phyloP scores from a whole-genome alignment of 371 early-diverging fungal genomes.

The Mortierella sp. region DNA sequence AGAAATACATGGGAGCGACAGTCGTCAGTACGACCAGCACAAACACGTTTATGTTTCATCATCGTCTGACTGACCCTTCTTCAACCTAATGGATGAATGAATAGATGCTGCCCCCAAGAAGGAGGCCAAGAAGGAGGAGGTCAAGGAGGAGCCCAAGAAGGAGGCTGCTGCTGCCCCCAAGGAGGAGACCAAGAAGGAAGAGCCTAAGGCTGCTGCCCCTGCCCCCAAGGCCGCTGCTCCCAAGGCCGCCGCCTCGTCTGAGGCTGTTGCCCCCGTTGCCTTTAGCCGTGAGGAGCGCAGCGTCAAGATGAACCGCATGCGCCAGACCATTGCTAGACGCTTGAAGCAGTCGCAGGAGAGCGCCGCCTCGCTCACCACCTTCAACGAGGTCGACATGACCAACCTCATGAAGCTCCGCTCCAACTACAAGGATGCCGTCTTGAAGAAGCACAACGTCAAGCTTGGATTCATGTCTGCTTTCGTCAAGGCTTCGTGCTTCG shows the following conservation, averaged over 20 bases:
- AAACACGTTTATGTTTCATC: slow-evolving; percentile 7
- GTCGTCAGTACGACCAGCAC: background rate
- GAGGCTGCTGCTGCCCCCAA: slow-evolving; percentile 61
- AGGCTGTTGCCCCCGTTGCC: slow-evolving; percentile 50
- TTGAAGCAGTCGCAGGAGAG: slow-evolving; percentile 97
- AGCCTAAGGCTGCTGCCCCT: slow-evolving; percentile 60
- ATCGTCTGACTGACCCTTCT: slow-evolving; percentile 1
- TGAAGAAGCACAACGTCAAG: slow-evolving; percentile 96
- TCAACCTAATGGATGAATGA: background rate
- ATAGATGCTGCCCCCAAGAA: slow-evolving; percentile 44
- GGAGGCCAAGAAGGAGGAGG: slow-evolving; percentile 36
- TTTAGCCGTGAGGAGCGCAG: slow-evolving; percentile 72
- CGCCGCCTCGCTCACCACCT: slow-evolving; percentile 97
- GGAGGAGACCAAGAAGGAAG: slow-evolving; percentile 62
- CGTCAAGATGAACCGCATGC: slow-evolving; percentile 99
- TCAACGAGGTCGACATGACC: slow-evolving; percentile 99
- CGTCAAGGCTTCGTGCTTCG: slow-evolving; percentile 90
- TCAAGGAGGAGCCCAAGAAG: slow-evolving; percentile 57
- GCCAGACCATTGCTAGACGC: slow-evolving; percentile 92
- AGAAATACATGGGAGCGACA: background rate
- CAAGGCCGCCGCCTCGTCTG: slow-evolving; percentile 28
- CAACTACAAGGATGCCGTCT: slow-evolving; percentile 93
- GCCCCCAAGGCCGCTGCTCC: slow-evolving; percentile 34
- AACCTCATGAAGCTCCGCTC: slow-evolving; percentile 91
- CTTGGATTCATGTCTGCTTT: slow-evolving; percentile 99